A percentile compares a stretch with the other conserved stretches of the same genome.
Conservation (phyloP, 148 eudicot genomes). For the Euryodendron excelsum region DNA sequence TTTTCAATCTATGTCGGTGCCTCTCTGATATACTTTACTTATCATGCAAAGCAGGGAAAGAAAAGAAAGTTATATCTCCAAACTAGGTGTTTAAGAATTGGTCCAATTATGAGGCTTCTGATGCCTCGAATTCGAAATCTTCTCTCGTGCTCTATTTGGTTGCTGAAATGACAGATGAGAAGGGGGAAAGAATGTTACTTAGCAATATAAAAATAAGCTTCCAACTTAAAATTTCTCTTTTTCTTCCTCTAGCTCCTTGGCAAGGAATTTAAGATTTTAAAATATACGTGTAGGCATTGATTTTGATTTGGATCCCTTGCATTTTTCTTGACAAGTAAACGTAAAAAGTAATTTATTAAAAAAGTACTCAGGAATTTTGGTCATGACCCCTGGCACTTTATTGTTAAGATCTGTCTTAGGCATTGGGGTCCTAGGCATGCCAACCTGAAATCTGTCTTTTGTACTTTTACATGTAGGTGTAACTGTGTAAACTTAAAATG, state of each 20-base stretch:
- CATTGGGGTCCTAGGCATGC: not conserved
- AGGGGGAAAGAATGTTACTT: not conserved
- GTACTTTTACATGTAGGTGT: not conserved
- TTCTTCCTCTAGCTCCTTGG: not conserved
- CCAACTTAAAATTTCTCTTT: not conserved
- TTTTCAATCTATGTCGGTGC: constrained; percentile 1
- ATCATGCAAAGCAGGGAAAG: not conserved
- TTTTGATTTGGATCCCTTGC: not conserved
- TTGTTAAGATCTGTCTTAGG: not conserved
- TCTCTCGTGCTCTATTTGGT: not conserved
- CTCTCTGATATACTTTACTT: not conserved
- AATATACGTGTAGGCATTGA: not conserved
- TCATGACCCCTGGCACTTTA: not conserved
- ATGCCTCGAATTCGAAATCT: not conserved
- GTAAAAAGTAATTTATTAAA: not conserved
- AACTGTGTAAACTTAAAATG: not conserved
- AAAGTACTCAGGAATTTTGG: not conserved
- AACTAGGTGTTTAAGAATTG: not conserved
- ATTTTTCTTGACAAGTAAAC: constrained; percentile 1
- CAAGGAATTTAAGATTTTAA: too few species aligned
- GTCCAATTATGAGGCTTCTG: not conserved
- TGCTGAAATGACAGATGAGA: not conserved
- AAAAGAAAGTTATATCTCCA: not conserved
- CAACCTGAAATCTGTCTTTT: not conserved
- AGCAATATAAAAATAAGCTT: not conserved